These are phyloP conservation scores for Ricinus communis DNA, from an alignment of 345 rosid species.

Conservation along the genomic window DNA sequence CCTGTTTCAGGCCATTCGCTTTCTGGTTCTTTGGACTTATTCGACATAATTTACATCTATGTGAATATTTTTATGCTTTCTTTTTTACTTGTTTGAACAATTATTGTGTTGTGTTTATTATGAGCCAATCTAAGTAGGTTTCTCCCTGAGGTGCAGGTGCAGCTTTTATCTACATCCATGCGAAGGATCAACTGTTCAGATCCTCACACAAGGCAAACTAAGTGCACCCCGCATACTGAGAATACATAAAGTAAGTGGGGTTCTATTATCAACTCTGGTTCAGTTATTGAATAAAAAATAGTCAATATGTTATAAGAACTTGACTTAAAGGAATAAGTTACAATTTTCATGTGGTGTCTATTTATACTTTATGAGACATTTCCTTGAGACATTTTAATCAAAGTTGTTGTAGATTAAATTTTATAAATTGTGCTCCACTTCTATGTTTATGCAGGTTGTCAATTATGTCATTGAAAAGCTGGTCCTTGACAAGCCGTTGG, in stretches of 20 bases:
- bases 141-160: conserved; percentile 50
- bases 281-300: not conserved
- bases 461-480: conserved; percentile 91
- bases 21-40: not conserved
- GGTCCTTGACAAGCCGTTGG: conserved; percentile 80
- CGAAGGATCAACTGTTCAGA: conserved; percentile 83
- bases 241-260: conserved; percentile 86
- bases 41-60: not conserved
- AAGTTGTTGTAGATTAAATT: too few species aligned
- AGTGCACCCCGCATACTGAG: conserved; percentile 99
- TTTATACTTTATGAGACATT: not conserved
- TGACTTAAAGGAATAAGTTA: not conserved
- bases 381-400: not conserved
- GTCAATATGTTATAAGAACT: not conserved
- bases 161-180: conserved; percentile 95
- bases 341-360: not conserved
- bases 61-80: conserved; percentile 8
- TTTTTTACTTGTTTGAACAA: not conserved
- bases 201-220: conserved; percentile 91
- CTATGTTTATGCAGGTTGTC: conserved; percentile 65
- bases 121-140: not conserved
- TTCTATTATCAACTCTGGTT: too few species aligned
- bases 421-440: not conserved
- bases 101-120: not conserved
- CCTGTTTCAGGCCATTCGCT: not conserved